These are phyloP conservation scores for Alternaria longipes DNA, from an alignment of 2,329 filamentous ascomycete species.

Conservation along the genomic window DNA sequence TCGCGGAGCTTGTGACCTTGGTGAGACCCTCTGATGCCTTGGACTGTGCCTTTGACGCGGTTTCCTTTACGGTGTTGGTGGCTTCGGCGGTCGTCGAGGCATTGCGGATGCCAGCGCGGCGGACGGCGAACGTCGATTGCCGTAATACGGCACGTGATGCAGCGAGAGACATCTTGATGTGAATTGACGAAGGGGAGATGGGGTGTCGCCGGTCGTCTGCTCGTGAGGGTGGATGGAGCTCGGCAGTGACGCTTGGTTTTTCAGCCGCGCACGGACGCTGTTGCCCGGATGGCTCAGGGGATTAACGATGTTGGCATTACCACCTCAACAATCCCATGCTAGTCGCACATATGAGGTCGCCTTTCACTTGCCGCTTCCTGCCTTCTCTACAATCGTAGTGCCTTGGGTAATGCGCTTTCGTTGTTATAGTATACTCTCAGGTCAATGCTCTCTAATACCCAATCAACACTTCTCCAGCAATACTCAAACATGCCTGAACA, in stretches of 20 bases:
- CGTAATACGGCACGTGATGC: conserved; percentile 58
- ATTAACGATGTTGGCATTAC: conserved; percentile 13
- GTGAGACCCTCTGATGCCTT: conserved; percentile 88
- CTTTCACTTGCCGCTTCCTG: neutral
- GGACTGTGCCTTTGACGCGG: conserved; percentile 68
- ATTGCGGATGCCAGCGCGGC: conserved; percentile 57
- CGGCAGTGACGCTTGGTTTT: conserved; percentile 31
- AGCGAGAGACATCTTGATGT: conserved; percentile 58
- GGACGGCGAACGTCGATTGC: conserved; percentile 55
- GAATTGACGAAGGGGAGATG: conserved; percentile 30
- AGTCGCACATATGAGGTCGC: neutral
- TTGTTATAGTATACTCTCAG: neutral
- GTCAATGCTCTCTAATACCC: neutral
- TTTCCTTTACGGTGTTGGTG: conserved; percentile 58
- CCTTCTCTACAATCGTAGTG: neutral
- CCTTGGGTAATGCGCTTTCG: neutral
- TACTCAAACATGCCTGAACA: neutral
- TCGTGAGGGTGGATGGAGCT: conserved; percentile 24
- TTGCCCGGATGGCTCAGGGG: conserved; percentile 27
- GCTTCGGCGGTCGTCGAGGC: conserved; percentile 60
- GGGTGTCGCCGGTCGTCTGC: conserved; percentile 28
- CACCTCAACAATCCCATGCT: neutral
- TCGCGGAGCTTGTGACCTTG: conserved; percentile 80
- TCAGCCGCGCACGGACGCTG: conserved; percentile 25
- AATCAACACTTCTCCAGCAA: neutral